Evolutionary conservation across 2,329 filamentous ascomycete genomes (phyloP).

Genomic region (Paecilomyces sp.): DNA sequence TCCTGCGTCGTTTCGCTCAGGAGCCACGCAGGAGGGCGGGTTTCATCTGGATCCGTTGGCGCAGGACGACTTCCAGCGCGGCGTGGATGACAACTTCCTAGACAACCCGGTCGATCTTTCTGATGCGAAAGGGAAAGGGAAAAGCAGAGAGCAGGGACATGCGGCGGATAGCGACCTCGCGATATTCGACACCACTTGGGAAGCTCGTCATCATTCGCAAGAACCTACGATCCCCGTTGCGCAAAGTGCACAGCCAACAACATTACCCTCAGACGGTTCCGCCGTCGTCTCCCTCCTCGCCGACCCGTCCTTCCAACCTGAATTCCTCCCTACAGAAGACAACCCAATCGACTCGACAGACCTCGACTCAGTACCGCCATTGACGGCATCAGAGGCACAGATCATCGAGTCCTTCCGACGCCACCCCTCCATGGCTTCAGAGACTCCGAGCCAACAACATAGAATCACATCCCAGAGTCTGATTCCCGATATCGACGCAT

Average conservation of each 20-base stretch:
- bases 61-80: slow-evolving; percentile 16
- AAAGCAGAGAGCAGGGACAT: background rate
- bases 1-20: slow-evolving; percentile 17
- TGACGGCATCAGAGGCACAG: slow-evolving; percentile 19
- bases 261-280: slow-evolving; percentile 27
- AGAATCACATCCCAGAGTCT: slow-evolving; percentile 23
- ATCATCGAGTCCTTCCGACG: slow-evolving; percentile 26
- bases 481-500: slow-evolving; percentile 24
- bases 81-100: slow-evolving; percentile 6
- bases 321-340: slow-evolving; percentile 14
- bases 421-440: slow-evolving; percentile 4
- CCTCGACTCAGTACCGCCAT: slow-evolving; percentile 13
- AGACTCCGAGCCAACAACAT: slow-evolving; percentile 1
- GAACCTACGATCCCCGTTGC: background rate
- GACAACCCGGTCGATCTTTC: background rate
- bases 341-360: slow-evolving; percentile 16
- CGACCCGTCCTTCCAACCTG: slow-evolving; percentile 23
- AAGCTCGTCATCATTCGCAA: slow-evolving; percentile 3
- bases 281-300: slow-evolving; percentile 36
- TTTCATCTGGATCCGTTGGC: slow-evolving; percentile 11
- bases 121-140: slow-evolving; percentile 13
- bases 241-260: slow-evolving; percentile 1
- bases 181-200: slow-evolving; percentile 15
- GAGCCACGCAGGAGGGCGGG: slow-evolving; percentile 6
- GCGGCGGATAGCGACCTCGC: background rate